Evolutionary conservation across 441 rosid genomes (phyloP).

Genomic region (Croton setiger): DNA sequence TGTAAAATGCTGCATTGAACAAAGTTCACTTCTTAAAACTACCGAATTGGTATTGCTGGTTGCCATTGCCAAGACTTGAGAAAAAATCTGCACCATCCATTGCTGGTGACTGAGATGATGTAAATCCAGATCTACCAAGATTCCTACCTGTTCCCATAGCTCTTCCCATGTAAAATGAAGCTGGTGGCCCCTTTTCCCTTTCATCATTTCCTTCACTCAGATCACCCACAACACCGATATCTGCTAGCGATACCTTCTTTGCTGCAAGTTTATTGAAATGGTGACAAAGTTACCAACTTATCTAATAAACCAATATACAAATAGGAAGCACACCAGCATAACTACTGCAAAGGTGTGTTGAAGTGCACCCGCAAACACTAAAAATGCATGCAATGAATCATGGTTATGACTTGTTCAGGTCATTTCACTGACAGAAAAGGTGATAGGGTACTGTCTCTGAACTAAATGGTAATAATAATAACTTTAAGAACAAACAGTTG

Average conservation of each 20-base stretch:
- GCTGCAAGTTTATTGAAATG: slow-evolving; percentile 52
- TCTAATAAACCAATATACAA: not conserved
- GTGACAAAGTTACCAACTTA: not conserved
- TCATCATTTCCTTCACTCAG: slow-evolving; percentile 56
- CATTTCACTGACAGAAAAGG: too few species aligned
- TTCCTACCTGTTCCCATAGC: slow-evolving; percentile 93
- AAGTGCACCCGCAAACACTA: not conserved
- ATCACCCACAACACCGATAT: slow-evolving; percentile 70
- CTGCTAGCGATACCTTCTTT: slow-evolving; percentile 85
- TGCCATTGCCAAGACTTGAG: slow-evolving; percentile 54
- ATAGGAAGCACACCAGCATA: not conserved
- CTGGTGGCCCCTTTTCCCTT: slow-evolving; percentile 52
- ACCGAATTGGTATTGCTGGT: slow-evolving; percentile 64
- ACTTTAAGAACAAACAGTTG: too few species aligned
- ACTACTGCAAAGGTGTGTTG: not conserved
- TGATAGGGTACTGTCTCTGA: too few species aligned
- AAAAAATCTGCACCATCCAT: slow-evolving; percentile 58
- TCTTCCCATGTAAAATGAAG: slow-evolving; percentile 73
- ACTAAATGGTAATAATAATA: too few species aligned
- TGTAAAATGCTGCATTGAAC: slow-evolving; percentile 5
- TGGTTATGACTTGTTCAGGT: too few species aligned
- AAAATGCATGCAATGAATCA: not conserved
- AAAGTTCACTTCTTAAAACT: slow-evolving; percentile 51
- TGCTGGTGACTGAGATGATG: slow-evolving; percentile 42
- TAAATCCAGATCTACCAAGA: slow-evolving; percentile 54